Base-by-base conservation (phyloP, 176 grass and related monocot genomes). In the Carex parvula region DNA sequence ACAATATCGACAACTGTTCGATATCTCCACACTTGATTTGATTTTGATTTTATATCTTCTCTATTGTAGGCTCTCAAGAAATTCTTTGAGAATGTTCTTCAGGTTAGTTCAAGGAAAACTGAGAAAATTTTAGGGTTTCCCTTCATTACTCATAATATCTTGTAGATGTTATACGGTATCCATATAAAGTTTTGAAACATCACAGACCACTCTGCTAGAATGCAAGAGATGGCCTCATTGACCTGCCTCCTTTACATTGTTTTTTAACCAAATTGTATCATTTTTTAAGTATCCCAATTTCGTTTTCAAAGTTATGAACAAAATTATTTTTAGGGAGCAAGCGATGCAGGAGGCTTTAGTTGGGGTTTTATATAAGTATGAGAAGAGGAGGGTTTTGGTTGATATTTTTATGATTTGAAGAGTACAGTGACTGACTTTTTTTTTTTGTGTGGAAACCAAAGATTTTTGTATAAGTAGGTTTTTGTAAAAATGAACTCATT, bases 21-120 rank as follows among this genome's bases (percentile, higher is more conserved):
- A 30, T 53, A 55, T 79, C 85, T 24, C 66, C 71, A 17, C 70
- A n/a, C 69, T 62, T 76, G 14, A 79, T 85, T 84, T 86, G 32
- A 94, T 42, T 85, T 58, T 58, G 63, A 83, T 30, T 74, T 76
- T n/a, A 46, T 86, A 70, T 70, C 12, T 90, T 88, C 86, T 53
- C 60, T 79, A 24, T 67, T 89, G 29, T 82, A 95, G 95, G 95
- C 96, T 74, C 81, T 95, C 71, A 98, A 98, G 86, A 98, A 93
- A 79, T 95, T 98, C 86, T 98, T 95, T 84, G 96, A 95, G 70
- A 80, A 95, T 86, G 91, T 95, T 92, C 89, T 98, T 80, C 89
- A 92, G 83, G 95, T 95, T 90, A 87, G 86, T 83, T 84, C 56
- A 81, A 56, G 21, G 12, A 29, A 75, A 75, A 44, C n/a, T 52